Evolutionary conservation across 176 grass and related monocot species (phyloP).

Genomic region (Phoenix roebelenii): DNA sequence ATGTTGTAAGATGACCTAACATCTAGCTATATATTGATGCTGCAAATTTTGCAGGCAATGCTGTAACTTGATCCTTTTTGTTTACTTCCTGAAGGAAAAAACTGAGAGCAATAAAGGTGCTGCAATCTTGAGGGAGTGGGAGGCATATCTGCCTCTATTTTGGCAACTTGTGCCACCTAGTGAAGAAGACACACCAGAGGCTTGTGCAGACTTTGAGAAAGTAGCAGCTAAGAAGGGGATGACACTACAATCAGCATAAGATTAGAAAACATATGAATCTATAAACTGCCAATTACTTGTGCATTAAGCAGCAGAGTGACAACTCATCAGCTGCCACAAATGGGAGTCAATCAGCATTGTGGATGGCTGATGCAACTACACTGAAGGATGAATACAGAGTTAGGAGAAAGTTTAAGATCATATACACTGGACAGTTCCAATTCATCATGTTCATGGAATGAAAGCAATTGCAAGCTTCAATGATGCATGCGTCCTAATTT

Average conservation of each 20-base stretch:
- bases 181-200: slow-evolving; percentile 98
- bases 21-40: neutral
- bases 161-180: slow-evolving; percentile 98
- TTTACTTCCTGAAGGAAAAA: slow-evolving; percentile 63
- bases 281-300: neutral
- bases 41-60: neutral
- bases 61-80: slow-evolving; percentile 10
- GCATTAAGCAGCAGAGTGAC: neutral
- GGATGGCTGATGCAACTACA: neutral
- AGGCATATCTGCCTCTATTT: slow-evolving; percentile 90
- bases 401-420: no score
- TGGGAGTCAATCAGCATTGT: neutral
- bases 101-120: slow-evolving; percentile 85
- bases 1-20: slow-evolving; percentile 60
- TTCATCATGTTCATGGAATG: neutral
- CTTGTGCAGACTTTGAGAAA: slow-evolving; percentile 86
- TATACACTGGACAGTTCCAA: neutral
- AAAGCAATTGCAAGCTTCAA: no score
- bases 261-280: neutral
- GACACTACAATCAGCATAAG: slow-evolving; percentile 51
- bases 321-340: neutral
- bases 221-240: slow-evolving; percentile 63
- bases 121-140: slow-evolving; percentile 81
- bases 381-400: neutral
- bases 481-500: no score